Base-by-base conservation (phyloP, 805 yeast species). In the Metschnikowia lunata region DNA sequence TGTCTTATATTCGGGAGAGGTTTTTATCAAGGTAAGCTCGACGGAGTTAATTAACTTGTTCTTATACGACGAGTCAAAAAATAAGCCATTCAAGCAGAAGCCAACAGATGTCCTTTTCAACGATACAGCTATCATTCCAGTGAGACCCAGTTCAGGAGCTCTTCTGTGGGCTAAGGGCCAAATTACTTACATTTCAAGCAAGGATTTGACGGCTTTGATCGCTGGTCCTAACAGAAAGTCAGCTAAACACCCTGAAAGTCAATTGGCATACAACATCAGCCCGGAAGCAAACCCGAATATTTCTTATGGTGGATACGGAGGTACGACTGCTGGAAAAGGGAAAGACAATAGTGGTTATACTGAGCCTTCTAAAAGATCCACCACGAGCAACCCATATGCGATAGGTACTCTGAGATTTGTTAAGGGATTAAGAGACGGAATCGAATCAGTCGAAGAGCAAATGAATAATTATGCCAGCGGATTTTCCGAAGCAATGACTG, bases 111-210 rank as follows among this genome's bases (percentile, higher is more conserved):
- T 74, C 1, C 64, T 93, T 30, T 90, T 83, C 66, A 84, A 86
- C 56, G 83, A 79, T 26, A 77, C 80, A 48, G 72, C 85, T 36
- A 66, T 75, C 6, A 76, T 84, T 15, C 95, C 96, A 1, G 77
- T 79, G 29, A 74, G 98, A 38, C 99, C 99, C 2, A 73, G 79
- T 5, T 79, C 87, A 7, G 79, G 88, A 31, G 78, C 93, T 0
- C 69, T 86, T 36, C 91, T 84, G 61, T 86, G 97, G 93, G 87
- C 93, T 7, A 79, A 83, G 52, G 97, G 97, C 3, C 67, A 62
- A 36, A 68, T 84, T 0, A 79, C 79, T 14, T 72, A 75, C 48
- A 74, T 83, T n/a, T 67, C 81, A 2, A 61, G 75, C 18, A 71
- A 74, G 1, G 95, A 87, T 49, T 69, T 93, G 41, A 83, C 85